phyloP scores from a whole-genome alignment of 805 yeast genomes.

The Saturnispora galanensis region DNA sequence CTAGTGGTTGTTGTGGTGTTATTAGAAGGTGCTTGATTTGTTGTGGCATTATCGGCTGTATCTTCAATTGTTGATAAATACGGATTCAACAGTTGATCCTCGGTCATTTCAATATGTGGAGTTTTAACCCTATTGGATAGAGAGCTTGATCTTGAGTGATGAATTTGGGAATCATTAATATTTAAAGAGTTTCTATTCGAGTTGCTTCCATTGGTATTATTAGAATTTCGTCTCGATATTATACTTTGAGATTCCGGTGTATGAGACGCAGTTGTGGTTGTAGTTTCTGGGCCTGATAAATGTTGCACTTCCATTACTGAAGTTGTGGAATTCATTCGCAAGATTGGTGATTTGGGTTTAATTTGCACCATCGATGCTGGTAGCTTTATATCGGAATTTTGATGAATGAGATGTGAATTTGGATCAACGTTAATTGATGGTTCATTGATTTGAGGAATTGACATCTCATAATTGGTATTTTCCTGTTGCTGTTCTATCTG shows the following conservation, averaged over 20 bases:
- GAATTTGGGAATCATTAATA: conserved; percentile 5
- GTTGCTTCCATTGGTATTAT: conserved; percentile 10
- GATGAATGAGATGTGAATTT: conserved; percentile 5
- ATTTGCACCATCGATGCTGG: conserved; percentile 28
- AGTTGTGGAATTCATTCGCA: conserved; percentile 25
- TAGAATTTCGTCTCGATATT: conserved; percentile 16
- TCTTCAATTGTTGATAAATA: too few species aligned
- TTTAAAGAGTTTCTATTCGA: conserved; percentile 7
- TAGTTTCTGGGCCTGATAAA: background rate
- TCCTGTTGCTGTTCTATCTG: conserved; percentile 14
- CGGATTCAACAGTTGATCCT: too few species aligned
- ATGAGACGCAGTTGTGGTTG: background rate
- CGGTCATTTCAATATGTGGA: conserved; percentile 5
- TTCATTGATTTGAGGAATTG: background rate
- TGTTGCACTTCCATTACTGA: conserved; percentile 17
- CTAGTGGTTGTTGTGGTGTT: background rate
- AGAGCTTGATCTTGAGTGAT: conserved; percentile 8
- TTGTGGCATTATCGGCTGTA: too few species aligned
- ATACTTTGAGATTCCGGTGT: conserved; percentile 1
- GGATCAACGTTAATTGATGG: conserved; percentile 4
- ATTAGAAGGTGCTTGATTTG: background rate
- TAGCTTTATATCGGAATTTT: conserved; percentile 13
- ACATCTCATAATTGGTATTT: background rate
- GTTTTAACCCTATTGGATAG: conserved; percentile 9
- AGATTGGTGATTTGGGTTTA: conserved; percentile 27